Evolutionary conservation across 495 filamentous ascomycete species (phyloP), one percentile per base, ranked within the genome.

Genomic region (Daldinia childiae): DNA sequence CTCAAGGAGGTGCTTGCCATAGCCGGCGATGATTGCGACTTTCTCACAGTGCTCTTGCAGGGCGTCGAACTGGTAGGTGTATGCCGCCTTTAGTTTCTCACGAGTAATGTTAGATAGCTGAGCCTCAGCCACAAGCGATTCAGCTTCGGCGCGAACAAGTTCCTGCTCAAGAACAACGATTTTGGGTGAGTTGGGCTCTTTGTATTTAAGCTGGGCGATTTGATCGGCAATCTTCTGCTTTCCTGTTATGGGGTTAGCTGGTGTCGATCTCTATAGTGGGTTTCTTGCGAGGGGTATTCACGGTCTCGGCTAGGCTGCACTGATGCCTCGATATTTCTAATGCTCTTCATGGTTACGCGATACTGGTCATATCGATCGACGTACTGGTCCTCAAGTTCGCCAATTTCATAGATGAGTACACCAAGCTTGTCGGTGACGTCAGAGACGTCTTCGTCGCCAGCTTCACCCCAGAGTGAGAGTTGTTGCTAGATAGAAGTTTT

Each of bases 151-250:
- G 73, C 95, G 95, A 67, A 99, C 95, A 59, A 99, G 91, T 82
- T 99, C 95, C 81, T 98, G 95, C 82, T 99, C 95, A 72, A 99
- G 90, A 36, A 99, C 94, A 59, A 97, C 93, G 59, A 99, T 98
- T 79, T 93, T 94, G 43, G 96, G 94, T 9, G 93, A 97, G 84
- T 96, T 96, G 34, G 95, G 95, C 79, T 99, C 96, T 84, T 98
- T 98, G 89, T 98, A 99, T 82, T 99, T 99, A 60, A 99, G 88
- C 80, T 99, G 95, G 17, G 95, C 95, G 73, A 99, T 98, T 75
- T 98, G 93, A 78, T 99, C 96, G 76, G 93, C 97, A 80, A 99
- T 98, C 84, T 98, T 99, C 81, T 99, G 95, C 82, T 99, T 99
- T 78, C 94, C 93, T 92, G 66, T 52, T 58, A 7, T 62, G n/a